Evolutionary conservation across 208 protist species (phyloP).

Genomic region (Kentomonas sorsogonicus): DNA sequence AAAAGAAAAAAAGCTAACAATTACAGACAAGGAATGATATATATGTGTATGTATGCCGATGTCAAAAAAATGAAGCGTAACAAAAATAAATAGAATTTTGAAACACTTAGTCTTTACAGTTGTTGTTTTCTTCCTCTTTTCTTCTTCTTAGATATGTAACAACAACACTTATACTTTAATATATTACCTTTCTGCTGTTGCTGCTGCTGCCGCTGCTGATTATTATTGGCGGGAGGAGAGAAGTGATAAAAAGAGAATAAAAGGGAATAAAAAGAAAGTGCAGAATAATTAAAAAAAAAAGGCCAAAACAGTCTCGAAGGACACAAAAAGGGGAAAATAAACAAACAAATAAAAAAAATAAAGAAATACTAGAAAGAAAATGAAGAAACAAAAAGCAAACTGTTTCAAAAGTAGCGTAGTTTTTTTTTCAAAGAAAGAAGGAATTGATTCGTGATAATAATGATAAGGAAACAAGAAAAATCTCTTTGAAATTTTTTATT

Average conservation of each 20-base stretch:
- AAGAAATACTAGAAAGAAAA: not conserved
- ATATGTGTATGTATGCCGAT: no score
- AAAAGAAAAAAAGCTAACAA: no score
- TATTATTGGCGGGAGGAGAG: conserved; percentile 8
- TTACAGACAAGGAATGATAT: no score
- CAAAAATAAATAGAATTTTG: no score
- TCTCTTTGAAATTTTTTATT: not conserved
- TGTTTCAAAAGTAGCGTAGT: not conserved
- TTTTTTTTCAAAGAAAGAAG: not conserved
- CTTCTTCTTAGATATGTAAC: no score
- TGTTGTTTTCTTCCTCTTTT: no score
- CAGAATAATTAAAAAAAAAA: not conserved
- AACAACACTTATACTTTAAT: no score
- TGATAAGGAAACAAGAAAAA: not conserved
- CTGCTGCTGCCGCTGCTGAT: no score
- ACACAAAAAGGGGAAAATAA: no score
- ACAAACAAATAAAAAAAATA: not conserved
- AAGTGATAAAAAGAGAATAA: conserved; percentile 1
- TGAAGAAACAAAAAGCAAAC: not conserved
- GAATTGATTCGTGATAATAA: not conserved
- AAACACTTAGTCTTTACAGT: no score
- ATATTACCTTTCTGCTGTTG: no score
- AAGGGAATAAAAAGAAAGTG: not conserved
- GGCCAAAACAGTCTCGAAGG: not conserved
- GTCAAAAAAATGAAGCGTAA: no score